Evolutionary conservation across 2,329 filamentous ascomycete species (phyloP).

Genomic region (Grosmannia serpens): DNA sequence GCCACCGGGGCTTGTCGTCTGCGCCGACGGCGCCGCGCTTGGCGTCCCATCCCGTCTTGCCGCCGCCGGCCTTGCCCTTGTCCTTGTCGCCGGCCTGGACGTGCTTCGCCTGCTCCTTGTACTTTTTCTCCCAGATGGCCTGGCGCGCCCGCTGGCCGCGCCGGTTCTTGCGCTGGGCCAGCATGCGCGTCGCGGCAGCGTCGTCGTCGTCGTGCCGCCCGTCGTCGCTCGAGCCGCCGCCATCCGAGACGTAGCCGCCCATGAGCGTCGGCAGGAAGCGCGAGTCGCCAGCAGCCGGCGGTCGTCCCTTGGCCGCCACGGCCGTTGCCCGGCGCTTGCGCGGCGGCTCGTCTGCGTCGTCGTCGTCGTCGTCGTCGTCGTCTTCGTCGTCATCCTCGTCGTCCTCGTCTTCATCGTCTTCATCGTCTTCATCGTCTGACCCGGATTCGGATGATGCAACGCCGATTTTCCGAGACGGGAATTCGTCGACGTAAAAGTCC

Average conservation of each 20-base stretch:
- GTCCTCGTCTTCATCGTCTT: conserved; percentile 14
- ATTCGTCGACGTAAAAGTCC: background rate
- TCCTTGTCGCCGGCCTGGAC: conserved; percentile 45
- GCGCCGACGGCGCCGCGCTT: conserved; percentile 41
- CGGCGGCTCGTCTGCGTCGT: conserved; percentile 2
- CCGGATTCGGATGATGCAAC: background rate
- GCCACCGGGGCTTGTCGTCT: conserved; percentile 33
- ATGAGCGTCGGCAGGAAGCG: conserved; percentile 66
- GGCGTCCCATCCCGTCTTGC: conserved; percentile 41
- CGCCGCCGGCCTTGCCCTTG: conserved; percentile 19
- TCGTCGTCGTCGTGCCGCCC: conserved; percentile 61
- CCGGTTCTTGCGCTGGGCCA: conserved; percentile 56
- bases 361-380: background rate
- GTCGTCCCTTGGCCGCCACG: background rate
- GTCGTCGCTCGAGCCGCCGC: conserved; percentile 66
- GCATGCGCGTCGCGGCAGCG: conserved; percentile 32
- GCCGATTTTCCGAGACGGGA: conserved; percentile 2
- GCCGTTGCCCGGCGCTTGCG: conserved; percentile 4
- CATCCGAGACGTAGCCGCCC: conserved; percentile 69
- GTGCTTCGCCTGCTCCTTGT: conserved; percentile 59
- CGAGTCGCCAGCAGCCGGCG: conserved; percentile 21
- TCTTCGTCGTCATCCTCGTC: background rate
- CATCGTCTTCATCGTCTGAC: conserved; percentile 10
- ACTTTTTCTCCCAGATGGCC: conserved; percentile 73
- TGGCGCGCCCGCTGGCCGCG: conserved; percentile 64